Conservation (phyloP, 306 rosid genomes). For the Psophocarpus tetragonolobus region DNA sequence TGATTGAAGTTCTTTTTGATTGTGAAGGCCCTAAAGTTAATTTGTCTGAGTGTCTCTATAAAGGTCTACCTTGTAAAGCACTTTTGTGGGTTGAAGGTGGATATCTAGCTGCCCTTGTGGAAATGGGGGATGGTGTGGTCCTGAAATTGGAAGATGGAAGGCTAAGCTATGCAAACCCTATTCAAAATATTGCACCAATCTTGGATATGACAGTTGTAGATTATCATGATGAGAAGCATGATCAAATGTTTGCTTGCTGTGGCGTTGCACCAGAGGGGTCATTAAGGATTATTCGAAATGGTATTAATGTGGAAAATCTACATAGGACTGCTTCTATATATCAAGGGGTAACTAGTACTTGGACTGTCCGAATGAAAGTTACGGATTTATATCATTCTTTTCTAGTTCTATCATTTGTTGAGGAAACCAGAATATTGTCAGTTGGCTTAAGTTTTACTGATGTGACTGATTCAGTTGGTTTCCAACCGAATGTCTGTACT, state of each 20-base stretch:
- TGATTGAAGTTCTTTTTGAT: slow-evolving; percentile 69
- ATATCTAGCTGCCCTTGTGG: slow-evolving; percentile 77
- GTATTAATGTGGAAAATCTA: slow-evolving; percentile 79
- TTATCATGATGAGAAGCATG: slow-evolving; percentile 85
- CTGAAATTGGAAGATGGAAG: slow-evolving; percentile 76
- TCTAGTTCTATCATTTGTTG: slow-evolving; percentile 90
- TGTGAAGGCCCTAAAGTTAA: slow-evolving; percentile 60
- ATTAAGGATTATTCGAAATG: slow-evolving; percentile 81
- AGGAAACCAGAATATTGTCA: slow-evolving; percentile 90
- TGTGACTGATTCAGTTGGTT: slow-evolving; percentile 95
- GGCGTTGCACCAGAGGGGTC: slow-evolving; percentile 96
- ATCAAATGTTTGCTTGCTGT: slow-evolving; percentile 92
- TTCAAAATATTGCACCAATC: slow-evolving; percentile 87
- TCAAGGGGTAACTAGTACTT: slow-evolving; percentile 86
- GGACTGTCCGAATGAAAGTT: slow-evolving; percentile 83
- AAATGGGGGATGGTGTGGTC: slow-evolving; percentile 96
- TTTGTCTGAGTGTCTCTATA: slow-evolving; percentile 85
- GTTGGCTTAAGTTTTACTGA: slow-evolving; percentile 96
- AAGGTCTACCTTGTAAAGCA: slow-evolving; percentile 74
- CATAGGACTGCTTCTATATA: slow-evolving; percentile 77
- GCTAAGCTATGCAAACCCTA: slow-evolving; percentile 60
- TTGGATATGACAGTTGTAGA: slow-evolving; percentile 84
- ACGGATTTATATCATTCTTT: slow-evolving; percentile 76
- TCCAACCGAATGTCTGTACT: slow-evolving; percentile 82
- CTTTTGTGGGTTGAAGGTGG: slow-evolving; percentile 92